phyloP scores from a whole-genome alignment of 768 basidiomycete species.

The Rhizopogon roseolus region DNA sequence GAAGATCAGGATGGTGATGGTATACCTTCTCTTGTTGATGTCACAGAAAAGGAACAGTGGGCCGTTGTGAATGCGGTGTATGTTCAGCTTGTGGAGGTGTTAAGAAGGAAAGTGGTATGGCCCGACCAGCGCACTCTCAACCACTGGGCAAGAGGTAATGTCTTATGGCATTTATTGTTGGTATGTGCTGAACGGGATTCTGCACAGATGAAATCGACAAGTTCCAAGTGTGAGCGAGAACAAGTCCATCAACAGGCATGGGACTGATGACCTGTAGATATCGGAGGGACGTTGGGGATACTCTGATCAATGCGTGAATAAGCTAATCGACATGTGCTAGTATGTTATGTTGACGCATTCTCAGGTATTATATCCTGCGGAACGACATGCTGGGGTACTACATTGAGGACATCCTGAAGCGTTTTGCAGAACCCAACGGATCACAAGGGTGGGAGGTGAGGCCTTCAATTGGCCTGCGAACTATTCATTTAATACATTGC shows the following conservation, averaged over 20 bases:
- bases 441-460: slow-evolving; percentile 71
- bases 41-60: slow-evolving; percentile 36
- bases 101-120: slow-evolving; percentile 74
- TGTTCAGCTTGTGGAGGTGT: slow-evolving; percentile 64
- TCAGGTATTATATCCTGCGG: slow-evolving; percentile 83
- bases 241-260: neutral
- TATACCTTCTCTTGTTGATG: slow-evolving; percentile 10
- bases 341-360: slow-evolving; percentile 6
- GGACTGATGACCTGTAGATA: slow-evolving; percentile 43
- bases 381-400: slow-evolving; percentile 77
- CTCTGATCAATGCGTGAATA: slow-evolving; percentile 80
- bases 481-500: neutral
- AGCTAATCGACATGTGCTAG: neutral
- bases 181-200: neutral
- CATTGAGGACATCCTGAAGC: slow-evolving; percentile 54
- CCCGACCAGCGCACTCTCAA: slow-evolving; percentile 41
- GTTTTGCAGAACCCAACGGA: slow-evolving; percentile 40
- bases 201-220: slow-evolving; percentile 70
- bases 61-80: slow-evolving; percentile 72
- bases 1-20: slow-evolving; percentile 21
- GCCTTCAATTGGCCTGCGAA: neutral
- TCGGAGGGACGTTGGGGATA: slow-evolving; percentile 83
- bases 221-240: slow-evolving; percentile 62
- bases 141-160: slow-evolving; percentile 68
- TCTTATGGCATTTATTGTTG: neutral